phyloP scores from a whole-genome alignment of 495 filamentous ascomycete genomes.

The Lasiosphaeria ovina region DNA sequence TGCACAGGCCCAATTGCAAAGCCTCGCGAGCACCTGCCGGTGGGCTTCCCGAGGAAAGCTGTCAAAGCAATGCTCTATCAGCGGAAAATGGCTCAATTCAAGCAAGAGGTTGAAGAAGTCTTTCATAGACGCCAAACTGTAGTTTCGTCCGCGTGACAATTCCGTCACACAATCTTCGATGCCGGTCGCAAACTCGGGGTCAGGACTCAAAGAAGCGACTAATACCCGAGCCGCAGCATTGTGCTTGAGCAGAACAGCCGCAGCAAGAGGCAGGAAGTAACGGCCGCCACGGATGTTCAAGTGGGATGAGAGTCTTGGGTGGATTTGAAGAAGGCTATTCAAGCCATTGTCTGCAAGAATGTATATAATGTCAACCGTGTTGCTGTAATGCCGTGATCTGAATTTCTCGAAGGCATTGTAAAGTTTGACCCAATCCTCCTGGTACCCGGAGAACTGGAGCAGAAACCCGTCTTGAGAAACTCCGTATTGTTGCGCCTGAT shows the following conservation, averaged over 20 bases:
- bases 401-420: slow-evolving; percentile 1
- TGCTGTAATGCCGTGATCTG: background rate
- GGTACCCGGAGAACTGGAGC: background rate
- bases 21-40: background rate
- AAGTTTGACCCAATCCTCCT: slow-evolving; percentile 2
- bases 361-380: background rate
- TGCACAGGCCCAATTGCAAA: background rate
- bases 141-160: background rate
- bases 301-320: background rate
- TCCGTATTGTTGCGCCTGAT: background rate
- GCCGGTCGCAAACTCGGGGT: background rate
- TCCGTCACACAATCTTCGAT: background rate
- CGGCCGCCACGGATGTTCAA: background rate
- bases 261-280: slow-evolving; percentile 1
- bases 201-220: background rate
- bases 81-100: background rate
- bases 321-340: background rate
- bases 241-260: background rate
- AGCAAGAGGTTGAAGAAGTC: background rate
- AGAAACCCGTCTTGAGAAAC: background rate
- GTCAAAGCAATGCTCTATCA: slow-evolving; percentile 1
- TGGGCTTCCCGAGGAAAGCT: background rate
- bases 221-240: background rate
- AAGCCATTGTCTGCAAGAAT: slow-evolving; percentile 1
- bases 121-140: background rate